Base-by-base conservation (phyloP, 2,329 filamentous ascomycete genomes). In the Trichoderma arundinaceum region DNA sequence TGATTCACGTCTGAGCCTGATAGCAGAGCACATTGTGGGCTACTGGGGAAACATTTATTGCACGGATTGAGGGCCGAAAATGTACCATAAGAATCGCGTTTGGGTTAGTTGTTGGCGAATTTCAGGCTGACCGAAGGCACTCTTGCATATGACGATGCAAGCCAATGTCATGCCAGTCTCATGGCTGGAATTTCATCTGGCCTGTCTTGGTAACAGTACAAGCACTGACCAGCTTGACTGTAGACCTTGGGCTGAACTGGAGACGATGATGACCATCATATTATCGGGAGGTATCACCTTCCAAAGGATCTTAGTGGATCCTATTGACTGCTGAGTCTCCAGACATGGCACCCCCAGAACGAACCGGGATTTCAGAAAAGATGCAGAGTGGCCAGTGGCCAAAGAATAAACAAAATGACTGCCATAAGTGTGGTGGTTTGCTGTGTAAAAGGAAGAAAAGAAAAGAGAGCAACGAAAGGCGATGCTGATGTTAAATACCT, bases 281-380 rank as follows among this genome's bases (percentile, higher is more conserved):
- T 61, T 35, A 8, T 58, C 51, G 61, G 41, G 38, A 58, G 51
- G 38, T 57, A 5, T 39, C 33, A 32, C 60, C 28, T 48, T 57
- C 39, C 57, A 57, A 65, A 19, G 64, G 57, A 38, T 39, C 64
- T 15, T 52, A 33, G 33, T 43, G 33, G 57, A 28, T 39, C 63
- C 38, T 41, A 28, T 41, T 49, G 64, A 67, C 66, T 64, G 64
- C 57, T 67, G 64, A 66, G 66, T 64, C 64, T 59, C 64, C 66
- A 67, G 57, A 13, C 15, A 68, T 66, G 58, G 64, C 64, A 59
- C 49, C 66, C 64, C 64, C 66, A 46, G 58, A 59, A 43, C 33
- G 66, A 62, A 64, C 49, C 43, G 39, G 64, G 64, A 53, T 53
- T 59, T 35, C 19, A 7, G 19, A 64, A 52, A 53, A 64, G 28